Base-by-base conservation (phyloP, 1,284 basidiomycete species). In the Sporisorium exsertum region DNA sequence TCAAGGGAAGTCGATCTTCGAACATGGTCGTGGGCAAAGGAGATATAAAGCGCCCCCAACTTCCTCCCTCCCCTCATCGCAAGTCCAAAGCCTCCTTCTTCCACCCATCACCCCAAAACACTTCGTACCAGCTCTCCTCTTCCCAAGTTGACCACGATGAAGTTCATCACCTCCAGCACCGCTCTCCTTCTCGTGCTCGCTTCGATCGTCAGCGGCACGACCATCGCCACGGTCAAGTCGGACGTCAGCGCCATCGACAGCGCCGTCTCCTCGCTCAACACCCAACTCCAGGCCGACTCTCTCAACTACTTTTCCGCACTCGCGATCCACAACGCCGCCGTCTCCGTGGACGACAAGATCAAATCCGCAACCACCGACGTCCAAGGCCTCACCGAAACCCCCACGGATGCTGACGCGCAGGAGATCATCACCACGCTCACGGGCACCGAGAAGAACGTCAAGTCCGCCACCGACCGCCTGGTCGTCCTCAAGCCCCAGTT, bases 281-380 rank as follows among this genome's bases (percentile, higher is more conserved):
- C 53, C 5, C 65, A 68, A 24, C 59, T 62, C 27, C 32, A 45
- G 9, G 24, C 56, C 35, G 20, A 40, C 35, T 56, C 53, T 8
- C 42, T 68, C 59, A 62, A 53, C 59, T 68, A 68, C 58, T 58
- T 62, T 16, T 58, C 45, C 5, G 65, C 59, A 3, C 65, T 68
- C 22, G 49, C 49, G n/a, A 68, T 68, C 51, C 24, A 43, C 55
- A 26, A 26, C 10, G 65, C 59, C 8, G 50, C 65, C 43, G n/a
- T 26, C 22, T 10, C 50, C 2, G 24, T 68, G 2, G 56, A 57
- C 24, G 50, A 58, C 59, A 68, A 68, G 45, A 68, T 68, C 59
- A 68, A 68, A 24, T 12, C 65, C 15, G 59, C 49, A 22, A 62
- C 59, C n/a, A 37, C 54, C 2, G 59, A 62, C 46, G 58, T 68